Conservation (phyloP, 441 rosid species). For the Populus hybrid region DNA sequence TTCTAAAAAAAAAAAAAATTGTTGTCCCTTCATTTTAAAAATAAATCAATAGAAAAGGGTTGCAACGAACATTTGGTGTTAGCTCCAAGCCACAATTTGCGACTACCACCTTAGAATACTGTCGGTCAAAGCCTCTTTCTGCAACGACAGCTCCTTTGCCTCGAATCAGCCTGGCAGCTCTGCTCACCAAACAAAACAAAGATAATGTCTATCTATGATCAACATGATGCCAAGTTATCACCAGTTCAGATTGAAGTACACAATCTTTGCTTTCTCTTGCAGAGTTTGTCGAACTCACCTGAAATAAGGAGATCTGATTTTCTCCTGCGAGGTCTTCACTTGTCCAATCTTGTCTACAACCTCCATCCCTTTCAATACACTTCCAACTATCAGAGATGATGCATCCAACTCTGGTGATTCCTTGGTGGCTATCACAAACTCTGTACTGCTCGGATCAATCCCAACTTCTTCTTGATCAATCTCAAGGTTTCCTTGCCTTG, state of each 20-base stretch:
- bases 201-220: neutral
- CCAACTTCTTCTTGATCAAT: conserved; percentile 63
- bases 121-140: conserved; percentile 87
- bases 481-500: conserved; percentile 70
- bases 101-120: conserved; percentile 69
- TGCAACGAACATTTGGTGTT: conserved; percentile 11
- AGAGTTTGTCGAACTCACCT: conserved; percentile 36
- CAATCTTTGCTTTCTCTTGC: neutral
- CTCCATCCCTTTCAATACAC: conserved; percentile 71
- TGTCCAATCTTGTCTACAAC: conserved; percentile 59
- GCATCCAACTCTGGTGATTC: conserved; percentile 83
- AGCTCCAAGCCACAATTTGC: conserved; percentile 70
- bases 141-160: conserved; percentile 91
- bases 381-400: conserved; percentile 68
- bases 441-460: conserved; percentile 55
- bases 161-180: conserved; percentile 83
- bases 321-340: conserved; percentile 74
- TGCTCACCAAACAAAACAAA: conserved; percentile 24
- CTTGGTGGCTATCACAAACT: conserved; percentile 60
- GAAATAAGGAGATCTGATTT: conserved; percentile 77
- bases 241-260: neutral
- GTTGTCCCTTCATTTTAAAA: conserved; percentile 8
- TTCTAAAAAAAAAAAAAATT: neutral
- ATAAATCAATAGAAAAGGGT: neutral
- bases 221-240: neutral